Base-by-base conservation (phyloP, 257 asterid species). In the Forsythia suspensa region DNA sequence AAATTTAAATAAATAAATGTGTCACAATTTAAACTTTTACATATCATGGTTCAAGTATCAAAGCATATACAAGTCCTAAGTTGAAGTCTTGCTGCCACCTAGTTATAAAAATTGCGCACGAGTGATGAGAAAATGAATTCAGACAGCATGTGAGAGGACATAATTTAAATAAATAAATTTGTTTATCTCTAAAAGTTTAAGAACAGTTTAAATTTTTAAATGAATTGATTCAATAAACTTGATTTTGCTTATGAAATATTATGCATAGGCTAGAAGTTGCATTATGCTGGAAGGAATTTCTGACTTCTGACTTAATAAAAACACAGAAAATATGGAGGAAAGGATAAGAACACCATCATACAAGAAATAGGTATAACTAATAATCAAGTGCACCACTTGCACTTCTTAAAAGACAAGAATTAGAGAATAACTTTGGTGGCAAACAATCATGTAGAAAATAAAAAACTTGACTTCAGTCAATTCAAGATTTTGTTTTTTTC, bases 331-430 rank as follows among this genome's bases (percentile, higher is more conserved):
- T 20, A 34, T 46, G 36, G 74, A 51, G n/a, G 8, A 73, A 78
- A 70, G 81, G 88, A 85, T 85, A 82, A 85, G 88, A 72, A 81
- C 71, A 78, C 55, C 59, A 41, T 61, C 36, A 65, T 43, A 75
- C 73, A 73, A 37, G 40, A 79, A 69, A 3, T n/a, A 51, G 46
- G 48, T 63, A 44, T 24, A 13, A 63, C 44, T 70, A 65, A 13
- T 75, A 11, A 74, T 16, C 16, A 44, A 10, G 16, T 44, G 16
- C 16, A 44, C 11, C 52, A 44, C 16, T 29, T 44, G 52, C 15
- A 52, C 61, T 13, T 13, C 65, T 18, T 5, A 15, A n/a, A 55
- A 55, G 6, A 55, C 65, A 55, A 55, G 4, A 55, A 55, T 55
- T 4, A 55, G 61, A 75, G 76, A 68, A 73, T 76, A 42, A 73